A percentile compares a stretch with the other conserved stretches of the same genome.
Evolutionary conservation across 2,329 filamentous ascomycete genomes (phyloP).

Genomic region (Xylogone sp.): DNA sequence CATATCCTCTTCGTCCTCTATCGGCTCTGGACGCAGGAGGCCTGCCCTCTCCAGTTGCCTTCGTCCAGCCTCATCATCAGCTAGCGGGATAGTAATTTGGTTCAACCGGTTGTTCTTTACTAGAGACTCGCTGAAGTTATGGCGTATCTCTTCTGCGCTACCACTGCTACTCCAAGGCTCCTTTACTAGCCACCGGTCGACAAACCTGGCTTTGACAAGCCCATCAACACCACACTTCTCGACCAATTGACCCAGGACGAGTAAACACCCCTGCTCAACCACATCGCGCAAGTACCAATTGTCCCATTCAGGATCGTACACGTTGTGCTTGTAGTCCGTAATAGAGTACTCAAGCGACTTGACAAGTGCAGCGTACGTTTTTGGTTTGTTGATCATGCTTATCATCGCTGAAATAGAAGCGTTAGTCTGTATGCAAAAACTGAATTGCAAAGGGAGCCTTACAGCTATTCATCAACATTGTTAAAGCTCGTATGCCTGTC

Average conservation of each 20-base stretch:
- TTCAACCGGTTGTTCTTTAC: constrained; percentile 23
- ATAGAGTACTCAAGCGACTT: constrained; percentile 55
- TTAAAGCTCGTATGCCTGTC: constrained; percentile 51
- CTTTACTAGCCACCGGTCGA: constrained; percentile 70
- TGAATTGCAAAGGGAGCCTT: constrained; percentile 10
- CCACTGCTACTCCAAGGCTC: constrained; percentile 62
- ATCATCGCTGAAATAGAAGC: constrained; percentile 23
- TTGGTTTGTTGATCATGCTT: constrained; percentile 21
- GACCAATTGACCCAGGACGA: constrained; percentile 56
- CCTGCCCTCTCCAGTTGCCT: constrained; percentile 21
- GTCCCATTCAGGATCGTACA: constrained; percentile 55
- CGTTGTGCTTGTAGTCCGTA: constrained; percentile 44
- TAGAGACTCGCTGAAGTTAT: constrained; percentile 42
- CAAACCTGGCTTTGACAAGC: constrained; percentile 59
- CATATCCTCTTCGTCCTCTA: constrained; percentile 25
- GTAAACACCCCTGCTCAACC: constrained; percentile 56
- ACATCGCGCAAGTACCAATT: constrained; percentile 61
- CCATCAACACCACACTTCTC: constrained; percentile 46
- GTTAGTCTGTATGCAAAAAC: background rate
- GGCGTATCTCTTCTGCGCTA: constrained; percentile 47
- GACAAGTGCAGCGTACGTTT: constrained; percentile 46
- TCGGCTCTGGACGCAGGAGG: constrained; percentile 18
- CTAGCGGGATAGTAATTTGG: constrained; percentile 44
- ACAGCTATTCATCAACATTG: constrained; percentile 50
- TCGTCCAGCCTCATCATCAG: constrained; percentile 17